phyloP scores from a whole-genome alignment of 1,139 yeast species.

The Yamadazyma triangularis region DNA sequence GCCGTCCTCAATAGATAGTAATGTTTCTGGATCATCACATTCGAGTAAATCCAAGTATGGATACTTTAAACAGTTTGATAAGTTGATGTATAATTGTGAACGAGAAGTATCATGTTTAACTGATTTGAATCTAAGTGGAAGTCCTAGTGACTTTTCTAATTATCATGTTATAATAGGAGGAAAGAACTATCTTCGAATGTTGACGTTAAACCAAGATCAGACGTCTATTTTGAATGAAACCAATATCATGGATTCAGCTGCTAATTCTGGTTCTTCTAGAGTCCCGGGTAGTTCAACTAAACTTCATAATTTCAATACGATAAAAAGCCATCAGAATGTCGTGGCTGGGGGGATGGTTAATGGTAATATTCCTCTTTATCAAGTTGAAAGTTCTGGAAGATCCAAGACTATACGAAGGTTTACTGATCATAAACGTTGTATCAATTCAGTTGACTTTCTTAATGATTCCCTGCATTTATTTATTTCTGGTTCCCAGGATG shows the following conservation, averaged over 20 bases:
- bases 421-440: slow-evolving; percentile 73
- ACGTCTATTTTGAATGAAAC: slow-evolving; percentile 33
- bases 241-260: slow-evolving; percentile 42
- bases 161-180: slow-evolving; percentile 57
- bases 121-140: slow-evolving; percentile 15
- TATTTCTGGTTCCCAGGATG: slow-evolving; percentile 89
- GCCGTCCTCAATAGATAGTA: slow-evolving; percentile 1
- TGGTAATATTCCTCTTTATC: slow-evolving; percentile 33
- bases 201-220: slow-evolving; percentile 41
- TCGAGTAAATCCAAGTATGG: slow-evolving; percentile 12
- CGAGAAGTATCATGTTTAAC: slow-evolving; percentile 25
- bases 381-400: slow-evolving; percentile 31
- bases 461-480: slow-evolving; percentile 50
- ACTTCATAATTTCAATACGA: slow-evolving; percentile 39
- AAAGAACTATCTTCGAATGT: slow-evolving; percentile 48
- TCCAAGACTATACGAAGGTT: slow-evolving; percentile 42
- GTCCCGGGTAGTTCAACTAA: slow-evolving; percentile 25
- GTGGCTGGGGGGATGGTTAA: slow-evolving; percentile 43
- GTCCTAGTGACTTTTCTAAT: slow-evolving; percentile 12
- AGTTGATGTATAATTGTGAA: slow-evolving; percentile 23
- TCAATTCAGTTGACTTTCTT: slow-evolving; percentile 70
- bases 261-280: slow-evolving; percentile 30
- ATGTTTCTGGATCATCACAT: slow-evolving; percentile 16
- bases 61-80: slow-evolving; percentile 8
- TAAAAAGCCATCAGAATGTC: slow-evolving; percentile 30